Percentiles rank a stretch among this genome's conserved stretches.
Evolutionary conservation across 2,329 filamentous ascomycete genomes (phyloP).

Genomic region (Ophiostoma quercus): DNA sequence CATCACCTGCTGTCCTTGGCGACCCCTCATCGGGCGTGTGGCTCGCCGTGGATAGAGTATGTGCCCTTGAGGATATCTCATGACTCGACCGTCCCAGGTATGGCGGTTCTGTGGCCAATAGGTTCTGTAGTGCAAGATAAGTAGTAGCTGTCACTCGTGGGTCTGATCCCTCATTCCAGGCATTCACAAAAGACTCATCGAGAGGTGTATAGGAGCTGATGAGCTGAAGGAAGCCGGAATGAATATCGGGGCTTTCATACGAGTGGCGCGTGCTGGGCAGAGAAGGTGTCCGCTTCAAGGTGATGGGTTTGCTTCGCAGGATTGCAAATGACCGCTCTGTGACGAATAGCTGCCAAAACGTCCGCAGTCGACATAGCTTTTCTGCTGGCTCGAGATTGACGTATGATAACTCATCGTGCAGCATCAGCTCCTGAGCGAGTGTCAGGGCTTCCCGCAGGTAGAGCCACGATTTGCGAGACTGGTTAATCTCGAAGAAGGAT

Average conservation of each 20-base stretch:
- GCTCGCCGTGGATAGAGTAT: slow-evolving; percentile 17
- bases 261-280: slow-evolving; percentile 48
- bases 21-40: slow-evolving; percentile 42
- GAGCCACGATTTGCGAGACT: slow-evolving; percentile 57
- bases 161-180: slow-evolving; percentile 57
- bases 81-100: slow-evolving; percentile 30
- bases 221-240: slow-evolving; percentile 55
- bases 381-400: slow-evolving; percentile 45
- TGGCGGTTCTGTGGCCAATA: slow-evolving; percentile 34
- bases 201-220: slow-evolving; percentile 58
- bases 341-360: slow-evolving; percentile 60
- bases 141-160: slow-evolving; percentile 35
- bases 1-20: slow-evolving; percentile 26
- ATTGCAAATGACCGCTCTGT: slow-evolving; percentile 61
- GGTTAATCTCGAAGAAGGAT: slow-evolving; percentile 57
- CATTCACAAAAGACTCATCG: slow-evolving; percentile 57
- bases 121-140: slow-evolving; percentile 36
- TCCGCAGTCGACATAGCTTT: slow-evolving; percentile 47
- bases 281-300: slow-evolving; percentile 54
- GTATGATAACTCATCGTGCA: slow-evolving; percentile 56
- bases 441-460: slow-evolving; percentile 58
- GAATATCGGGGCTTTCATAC: slow-evolving; percentile 48
- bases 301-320: slow-evolving; percentile 58
- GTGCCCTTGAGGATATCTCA: slow-evolving; percentile 19
- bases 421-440: slow-evolving; percentile 52